phyloP scores from a whole-genome alignment of 2,329 filamentous ascomycete species.

The Ploettnerulaceae sp. region DNA sequence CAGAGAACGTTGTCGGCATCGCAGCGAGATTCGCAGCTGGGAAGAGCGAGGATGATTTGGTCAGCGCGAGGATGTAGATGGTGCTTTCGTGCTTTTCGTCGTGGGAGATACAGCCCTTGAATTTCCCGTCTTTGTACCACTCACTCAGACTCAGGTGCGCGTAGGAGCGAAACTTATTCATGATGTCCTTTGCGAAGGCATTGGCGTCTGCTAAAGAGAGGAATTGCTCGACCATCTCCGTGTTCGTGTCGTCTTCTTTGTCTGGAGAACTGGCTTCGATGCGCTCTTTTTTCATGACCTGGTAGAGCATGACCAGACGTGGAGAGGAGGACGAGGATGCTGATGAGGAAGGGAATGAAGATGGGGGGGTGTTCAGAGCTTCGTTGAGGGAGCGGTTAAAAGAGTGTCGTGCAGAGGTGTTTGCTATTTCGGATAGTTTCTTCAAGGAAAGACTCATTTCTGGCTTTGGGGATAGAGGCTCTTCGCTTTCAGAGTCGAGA shows the following conservation, averaged over 20 bases:
- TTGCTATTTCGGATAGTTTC: not conserved
- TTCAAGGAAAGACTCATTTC: not conserved
- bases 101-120: not conserved
- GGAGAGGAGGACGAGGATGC: no score
- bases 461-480: not conserved
- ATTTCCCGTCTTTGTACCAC: not conserved
- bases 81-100: not conserved
- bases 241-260: not conserved
- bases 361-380: not conserved
- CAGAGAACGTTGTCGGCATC: not conserved
- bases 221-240: not conserved
- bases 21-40: not conserved
- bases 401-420: not conserved
- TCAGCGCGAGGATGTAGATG: not conserved
- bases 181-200: not conserved
- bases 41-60: not conserved
- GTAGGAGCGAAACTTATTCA: not conserved
- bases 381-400: not conserved
- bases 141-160: not conserved
- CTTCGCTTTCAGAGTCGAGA: not conserved
- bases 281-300: not conserved
- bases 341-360: not conserved
- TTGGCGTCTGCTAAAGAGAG: conserved; percentile 6
- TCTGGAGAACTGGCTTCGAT: not conserved
- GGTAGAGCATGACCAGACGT: not conserved